phyloP scores from a whole-genome alignment of 345 rosid species.

The Populus tremula region DNA sequence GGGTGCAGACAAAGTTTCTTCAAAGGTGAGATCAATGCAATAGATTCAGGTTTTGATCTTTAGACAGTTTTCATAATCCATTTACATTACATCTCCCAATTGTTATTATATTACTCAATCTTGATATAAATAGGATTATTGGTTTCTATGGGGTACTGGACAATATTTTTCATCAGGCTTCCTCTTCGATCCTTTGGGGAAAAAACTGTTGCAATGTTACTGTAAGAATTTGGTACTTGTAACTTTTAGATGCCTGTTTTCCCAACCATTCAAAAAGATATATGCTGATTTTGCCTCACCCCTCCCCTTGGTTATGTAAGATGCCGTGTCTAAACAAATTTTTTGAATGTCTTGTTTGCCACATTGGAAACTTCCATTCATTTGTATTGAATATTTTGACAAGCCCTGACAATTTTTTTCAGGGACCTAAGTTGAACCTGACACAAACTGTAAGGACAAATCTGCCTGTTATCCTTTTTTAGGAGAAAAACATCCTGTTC shows the following conservation, averaged over 20 bases:
- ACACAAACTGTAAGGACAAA: neutral
- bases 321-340: neutral
- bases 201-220: neutral
- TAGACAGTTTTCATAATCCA: neutral
- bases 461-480: neutral
- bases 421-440: neutral
- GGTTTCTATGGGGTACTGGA: neutral
- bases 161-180: neutral
- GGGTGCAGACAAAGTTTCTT: slow-evolving; percentile 67
- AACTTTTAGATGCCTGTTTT: neutral
- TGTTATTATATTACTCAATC: neutral
- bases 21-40: slow-evolving; percentile 56
- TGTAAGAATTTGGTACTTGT: neutral
- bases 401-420: neutral
- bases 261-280: neutral
- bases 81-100: neutral
- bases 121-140: neutral
- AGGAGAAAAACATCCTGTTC: neutral
- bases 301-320: neutral
- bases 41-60: slow-evolving; percentile 8
- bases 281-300: neutral
- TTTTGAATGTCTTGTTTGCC: neutral
- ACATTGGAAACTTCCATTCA: neutral
- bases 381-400: neutral
- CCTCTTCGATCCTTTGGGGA: neutral